Percentiles rank a stretch among this genome's conserved stretches.
Conservation (phyloP, 192 early-diverging fungal species). For the Funneliformis mosseae region DNA sequence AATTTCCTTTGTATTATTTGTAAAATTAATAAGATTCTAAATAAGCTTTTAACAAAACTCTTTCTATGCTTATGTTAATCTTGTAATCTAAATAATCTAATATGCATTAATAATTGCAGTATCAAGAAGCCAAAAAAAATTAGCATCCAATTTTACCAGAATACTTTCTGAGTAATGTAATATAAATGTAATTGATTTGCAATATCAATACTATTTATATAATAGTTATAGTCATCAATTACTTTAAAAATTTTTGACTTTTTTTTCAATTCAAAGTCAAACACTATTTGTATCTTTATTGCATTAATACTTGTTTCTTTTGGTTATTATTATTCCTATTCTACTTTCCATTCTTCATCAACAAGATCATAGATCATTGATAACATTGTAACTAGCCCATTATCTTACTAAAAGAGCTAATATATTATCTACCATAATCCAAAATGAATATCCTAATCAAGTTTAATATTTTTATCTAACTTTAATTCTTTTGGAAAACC, state of each 20-base stretch:
- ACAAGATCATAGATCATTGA: background rate
- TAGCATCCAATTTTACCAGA: too few species aligned
- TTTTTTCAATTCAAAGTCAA: too few species aligned
- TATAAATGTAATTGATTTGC: too few species aligned
- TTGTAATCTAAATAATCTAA: background rate
- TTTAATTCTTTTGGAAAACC: background rate
- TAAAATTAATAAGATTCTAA: conserved; percentile 9
- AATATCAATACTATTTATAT: too few species aligned
- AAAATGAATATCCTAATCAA: background rate
- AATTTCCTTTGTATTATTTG: background rate
- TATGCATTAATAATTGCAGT: too few species aligned
- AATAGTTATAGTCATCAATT: too few species aligned
- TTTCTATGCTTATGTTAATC: background rate
- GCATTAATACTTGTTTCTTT: background rate
- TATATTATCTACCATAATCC: background rate
- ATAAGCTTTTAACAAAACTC: conserved; percentile 8
- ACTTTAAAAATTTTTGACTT: too few species aligned
- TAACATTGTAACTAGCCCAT: background rate
- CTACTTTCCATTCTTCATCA: background rate
- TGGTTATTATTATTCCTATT: background rate
- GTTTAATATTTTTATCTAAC: background rate
- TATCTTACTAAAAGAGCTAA: conserved; percentile 10
- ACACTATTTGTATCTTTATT: too few species aligned
- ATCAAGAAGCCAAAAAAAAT: too few species aligned
- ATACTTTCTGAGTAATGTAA: too few species aligned